Percentiles rank a stretch among this genome's conserved stretches.
phyloP scores from a whole-genome alignment of 306 rosid genomes.

The Acmispon strigosus region DNA sequence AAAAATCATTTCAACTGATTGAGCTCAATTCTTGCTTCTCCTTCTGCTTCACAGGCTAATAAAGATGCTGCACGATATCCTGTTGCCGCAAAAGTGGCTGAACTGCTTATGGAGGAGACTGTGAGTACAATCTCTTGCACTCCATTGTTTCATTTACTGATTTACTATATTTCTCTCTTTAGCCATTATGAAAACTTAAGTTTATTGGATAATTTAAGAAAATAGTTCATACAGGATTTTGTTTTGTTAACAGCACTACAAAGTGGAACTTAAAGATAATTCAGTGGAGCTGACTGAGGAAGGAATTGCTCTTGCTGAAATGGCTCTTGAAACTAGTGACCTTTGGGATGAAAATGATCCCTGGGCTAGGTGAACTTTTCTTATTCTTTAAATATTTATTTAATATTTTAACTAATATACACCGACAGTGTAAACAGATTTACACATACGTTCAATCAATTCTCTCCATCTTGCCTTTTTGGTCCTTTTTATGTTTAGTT shows the following conservation, averaged over 20 bases:
- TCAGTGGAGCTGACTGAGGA: slow-evolving; percentile 93
- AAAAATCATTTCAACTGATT: slow-evolving; percentile 8
- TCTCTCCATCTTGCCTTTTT: no score
- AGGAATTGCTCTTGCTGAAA: slow-evolving; percentile 93
- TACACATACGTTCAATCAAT: no score
- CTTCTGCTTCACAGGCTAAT: slow-evolving; percentile 65
- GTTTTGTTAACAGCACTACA: slow-evolving; percentile 72
- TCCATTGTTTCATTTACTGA: slow-evolving; percentile 9
- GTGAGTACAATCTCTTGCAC: slow-evolving; percentile 47
- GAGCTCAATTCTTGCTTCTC: slow-evolving; percentile 19
- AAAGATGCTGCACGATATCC: slow-evolving; percentile 94
- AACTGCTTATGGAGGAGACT: slow-evolving; percentile 62
- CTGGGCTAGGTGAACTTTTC: slow-evolving; percentile 76
- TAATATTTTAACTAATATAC: no score
- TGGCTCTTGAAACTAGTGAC: slow-evolving; percentile 90
- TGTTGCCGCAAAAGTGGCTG: slow-evolving; percentile 97
- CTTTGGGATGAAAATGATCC: slow-evolving; percentile 99
- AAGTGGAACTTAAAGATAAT: slow-evolving; percentile 80
- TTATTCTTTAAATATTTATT: slow-evolving; percentile 6
- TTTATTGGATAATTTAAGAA: slow-evolving; percentile 9
- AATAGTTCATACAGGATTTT: slow-evolving; percentile 8
- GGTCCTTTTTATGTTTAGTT: no score
- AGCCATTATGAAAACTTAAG: slow-evolving; percentile 6
- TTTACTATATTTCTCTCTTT: slow-evolving; percentile 4
- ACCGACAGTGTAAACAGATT: no score